Percentiles rank a stretch among this genome's conserved stretches.
Conservation (phyloP, 495 filamentous ascomycete genomes). For the Podospora appendiculata region DNA sequence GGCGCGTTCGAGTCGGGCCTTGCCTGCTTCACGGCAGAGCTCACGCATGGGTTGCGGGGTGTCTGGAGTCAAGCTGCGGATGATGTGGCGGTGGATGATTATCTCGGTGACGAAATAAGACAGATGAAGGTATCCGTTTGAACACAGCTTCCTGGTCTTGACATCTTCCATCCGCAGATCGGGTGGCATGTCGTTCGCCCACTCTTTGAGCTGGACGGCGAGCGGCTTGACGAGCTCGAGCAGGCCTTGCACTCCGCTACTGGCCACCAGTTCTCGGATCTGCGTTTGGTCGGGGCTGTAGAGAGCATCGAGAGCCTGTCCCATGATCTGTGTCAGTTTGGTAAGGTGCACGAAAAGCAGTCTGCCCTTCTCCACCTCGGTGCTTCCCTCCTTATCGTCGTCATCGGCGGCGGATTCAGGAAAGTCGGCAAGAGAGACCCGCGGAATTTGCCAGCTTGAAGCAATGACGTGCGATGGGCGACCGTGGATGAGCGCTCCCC, state of each 20-base stretch:
- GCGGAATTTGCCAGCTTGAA: constrained; percentile 58
- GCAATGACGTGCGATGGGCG: constrained; percentile 58
- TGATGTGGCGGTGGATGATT: constrained; percentile 56
- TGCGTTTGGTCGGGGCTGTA: constrained; percentile 27
- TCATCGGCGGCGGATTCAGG: constrained; percentile 43
- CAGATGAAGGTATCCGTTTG: constrained; percentile 54
- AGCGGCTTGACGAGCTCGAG: constrained; percentile 56
- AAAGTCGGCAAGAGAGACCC: constrained; percentile 52
- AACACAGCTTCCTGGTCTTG: constrained; percentile 26
- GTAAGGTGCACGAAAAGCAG: constrained; percentile 52
- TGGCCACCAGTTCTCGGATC: constrained; percentile 9
- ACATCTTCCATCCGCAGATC: constrained; percentile 44
- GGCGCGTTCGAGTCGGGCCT: constrained; percentile 48
- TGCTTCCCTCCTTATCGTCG: constrained; percentile 41
- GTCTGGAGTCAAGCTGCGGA: constrained; percentile 41
- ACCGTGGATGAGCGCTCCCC: constrained; percentile 61
- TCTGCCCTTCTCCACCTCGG: constrained; percentile 49
- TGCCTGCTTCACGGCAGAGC: constrained; percentile 69
- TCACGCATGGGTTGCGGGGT: constrained; percentile 49
- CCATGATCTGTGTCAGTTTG: constrained; percentile 51
- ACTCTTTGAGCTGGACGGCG: constrained; percentile 53
- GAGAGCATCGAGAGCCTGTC: constrained; percentile 51
- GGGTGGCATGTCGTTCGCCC: constrained; percentile 48
- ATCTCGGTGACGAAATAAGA: constrained; percentile 62
- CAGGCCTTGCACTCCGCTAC: constrained; percentile 30